Conservation (phyloP, 1,139 yeast genomes). For the Petasospora rhodanensis region DNA sequence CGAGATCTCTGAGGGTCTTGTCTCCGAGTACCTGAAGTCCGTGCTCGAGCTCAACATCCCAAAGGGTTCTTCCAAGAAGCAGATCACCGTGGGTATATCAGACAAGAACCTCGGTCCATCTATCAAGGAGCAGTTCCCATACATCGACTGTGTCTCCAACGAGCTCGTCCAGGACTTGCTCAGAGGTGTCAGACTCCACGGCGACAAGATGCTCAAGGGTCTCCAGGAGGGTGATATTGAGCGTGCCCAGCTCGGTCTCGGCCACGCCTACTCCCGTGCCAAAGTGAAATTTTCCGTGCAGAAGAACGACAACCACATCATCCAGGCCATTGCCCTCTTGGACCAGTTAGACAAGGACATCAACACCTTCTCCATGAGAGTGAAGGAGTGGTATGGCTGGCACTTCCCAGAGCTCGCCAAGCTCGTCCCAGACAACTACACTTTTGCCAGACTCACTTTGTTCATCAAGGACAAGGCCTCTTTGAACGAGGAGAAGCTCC, state of each 20-base stretch:
- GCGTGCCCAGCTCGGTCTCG: conserved; percentile 97
- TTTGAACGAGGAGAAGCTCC: conserved; percentile 77
- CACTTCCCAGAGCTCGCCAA: conserved; percentile 99
- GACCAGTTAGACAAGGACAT: conserved; percentile 97
- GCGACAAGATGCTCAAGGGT: conserved; percentile 83
- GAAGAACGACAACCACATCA: conserved; percentile 97
- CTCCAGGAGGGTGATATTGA: conserved; percentile 93
- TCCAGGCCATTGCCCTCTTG: conserved; percentile 94
- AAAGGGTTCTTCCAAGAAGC: conserved; percentile 71
- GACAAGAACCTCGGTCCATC: conserved; percentile 97
- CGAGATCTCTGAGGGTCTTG: conserved; percentile 95
- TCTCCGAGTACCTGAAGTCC: conserved; percentile 86
- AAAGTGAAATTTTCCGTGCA: conserved; percentile 98
- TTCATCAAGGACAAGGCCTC: conserved; percentile 84
- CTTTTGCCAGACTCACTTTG: conserved; percentile 78
- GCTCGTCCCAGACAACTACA: conserved; percentile 87
- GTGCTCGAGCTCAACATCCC: conserved; percentile 89
- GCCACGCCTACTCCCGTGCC: conserved; percentile 98
- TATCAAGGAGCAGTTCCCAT: conserved; percentile 84
- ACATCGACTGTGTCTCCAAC: conserved; percentile 83
- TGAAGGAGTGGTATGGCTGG: conserved; percentile 99
- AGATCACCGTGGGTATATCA: conserved; percentile 75
- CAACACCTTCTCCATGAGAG: conserved; percentile 97
- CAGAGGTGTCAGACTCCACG: conserved; percentile 92
- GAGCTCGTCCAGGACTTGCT: conserved; percentile 93